phyloP scores from a whole-genome alignment of 106 monocot genomes.

The Iris macrosiphon region DNA sequence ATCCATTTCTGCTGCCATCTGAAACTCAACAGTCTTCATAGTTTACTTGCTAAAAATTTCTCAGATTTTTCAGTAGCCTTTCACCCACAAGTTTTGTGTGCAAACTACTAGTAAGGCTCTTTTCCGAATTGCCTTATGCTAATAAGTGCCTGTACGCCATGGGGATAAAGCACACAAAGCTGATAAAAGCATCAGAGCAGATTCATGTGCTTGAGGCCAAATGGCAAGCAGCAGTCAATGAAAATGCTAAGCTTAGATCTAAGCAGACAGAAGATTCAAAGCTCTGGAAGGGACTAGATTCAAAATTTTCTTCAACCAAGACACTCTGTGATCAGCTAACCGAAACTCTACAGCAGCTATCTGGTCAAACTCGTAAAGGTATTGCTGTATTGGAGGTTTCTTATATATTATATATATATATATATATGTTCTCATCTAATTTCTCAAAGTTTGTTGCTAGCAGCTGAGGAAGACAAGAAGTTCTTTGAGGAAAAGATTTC shows the following conservation, averaged over 20 bases:
- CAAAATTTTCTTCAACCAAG: constrained; percentile 82
- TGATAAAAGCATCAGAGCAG: constrained; percentile 74
- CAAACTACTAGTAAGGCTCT: too few species aligned
- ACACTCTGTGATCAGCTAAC: constrained; percentile 73
- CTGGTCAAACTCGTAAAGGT: constrained; percentile 61
- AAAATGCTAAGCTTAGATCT: constrained; percentile 80
- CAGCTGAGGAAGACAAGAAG: constrained; percentile 92
- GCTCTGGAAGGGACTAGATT: constrained; percentile 83
- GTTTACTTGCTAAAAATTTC: too few species aligned
- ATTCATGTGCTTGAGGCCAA: constrained; percentile 74
- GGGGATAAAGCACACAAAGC: constrained; percentile 59
- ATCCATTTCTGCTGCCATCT: too few species aligned
- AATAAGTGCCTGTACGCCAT: background rate
- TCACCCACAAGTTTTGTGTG: too few species aligned
- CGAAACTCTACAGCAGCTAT: constrained; percentile 69
- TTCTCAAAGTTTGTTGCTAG: constrained; percentile 4
- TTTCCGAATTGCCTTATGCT: background rate
- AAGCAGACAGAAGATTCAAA: constrained; percentile 86
- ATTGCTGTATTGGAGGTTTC: constrained; percentile 10
- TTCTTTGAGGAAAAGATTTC: constrained; percentile 60
- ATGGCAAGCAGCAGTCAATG: constrained; percentile 69
- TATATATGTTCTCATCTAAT: background rate
- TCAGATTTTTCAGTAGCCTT: too few species aligned
- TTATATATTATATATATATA: too few species aligned
- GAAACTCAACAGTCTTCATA: too few species aligned